Base-by-base conservation (phyloP, 2,329 filamentous ascomycete species). In the Hymenoscyphus linearis region DNA sequence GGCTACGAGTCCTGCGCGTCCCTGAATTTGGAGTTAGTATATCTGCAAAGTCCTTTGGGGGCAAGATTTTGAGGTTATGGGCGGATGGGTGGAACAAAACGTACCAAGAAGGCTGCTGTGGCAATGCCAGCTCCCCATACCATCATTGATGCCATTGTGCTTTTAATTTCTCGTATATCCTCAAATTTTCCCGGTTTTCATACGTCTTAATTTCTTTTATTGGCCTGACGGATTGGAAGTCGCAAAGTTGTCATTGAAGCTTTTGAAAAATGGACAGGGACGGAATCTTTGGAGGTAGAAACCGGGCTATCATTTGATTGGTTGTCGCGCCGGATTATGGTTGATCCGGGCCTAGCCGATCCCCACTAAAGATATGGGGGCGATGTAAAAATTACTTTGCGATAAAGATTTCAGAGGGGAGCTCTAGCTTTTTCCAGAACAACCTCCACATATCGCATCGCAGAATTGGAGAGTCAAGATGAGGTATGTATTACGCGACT, bases 1-100 rank as follows among this genome's bases (percentile, higher is more conserved):
- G 69, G 95, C 95, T 71, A 98, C 89, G 44, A 96, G 84, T 70
- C 93, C 93, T 63, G 95, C 93, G 73, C 95, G 91, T 67, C 95
- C 93, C 92, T 97, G 71, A 47, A 58, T 27, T 44, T 3, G 18
- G 37, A 53, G 62, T 69, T 61, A 69, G 64, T 59, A 57, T 59
- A 35, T 50, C 10, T 25, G n/a, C 18, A 25, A 10, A 47, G 18
- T 6, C 3, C 22, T 3, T 2, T 12, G 44, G 9, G 22, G 9
- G 22, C 7, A 25, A 47, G 14, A 40, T 14, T 37, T 1, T 18
- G 5, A 25, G 44, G 4, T 37, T 4, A 22, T 26, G 14, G 34
- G 31, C 26, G 27, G 34, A 5, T 27, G 26, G 53, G 5, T 37
- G 35, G 37, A 31, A n/a, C n/a, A n/a, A n/a, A n/a, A 62, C 78